Base-by-base conservation (phyloP, 139 green algal species). In the Edaphochlamys debaryana region DNA sequence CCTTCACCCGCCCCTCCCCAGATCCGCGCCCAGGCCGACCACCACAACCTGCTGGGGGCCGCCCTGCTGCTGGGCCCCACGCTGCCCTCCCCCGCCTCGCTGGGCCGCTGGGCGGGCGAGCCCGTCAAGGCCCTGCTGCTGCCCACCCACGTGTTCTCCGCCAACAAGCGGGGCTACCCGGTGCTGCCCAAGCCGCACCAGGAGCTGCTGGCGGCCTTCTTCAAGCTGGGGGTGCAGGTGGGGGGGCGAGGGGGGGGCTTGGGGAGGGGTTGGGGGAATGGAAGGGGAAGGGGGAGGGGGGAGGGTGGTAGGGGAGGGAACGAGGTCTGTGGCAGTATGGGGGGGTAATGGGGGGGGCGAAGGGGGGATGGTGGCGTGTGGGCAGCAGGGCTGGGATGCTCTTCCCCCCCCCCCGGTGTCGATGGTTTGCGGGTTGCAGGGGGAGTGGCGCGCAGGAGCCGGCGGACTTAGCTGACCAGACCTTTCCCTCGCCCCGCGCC, bases 91-190 rank as follows among this genome's bases (percentile, higher is more conserved):
- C 7, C 41, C 62, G 62, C 75, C 62, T 73, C 62, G 7, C 75
- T 82, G 62, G 42, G 4, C 1, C 91, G 95, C 20, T 98, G 94
- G 96, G 62, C 93, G 23, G 97, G 94, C 4, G 97, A 99, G 92
- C 95, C 95, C 2, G 90, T 99, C 20, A 95, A 93, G 71, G 95
- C 94, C 0, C 74, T 97, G 38, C 74, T 98, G 52, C 72, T 99
- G 69, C 92, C 92, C 41, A 96, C 92, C 38, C 67, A 54, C 42
- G 83, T 89, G 19, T 98, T 99, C 79, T 85, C 88, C 45, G 91
- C 90, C 75, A 99, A 99, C 93, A 94, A 94, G 75, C 85, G 90
- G 6, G 95, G 96, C 37, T 98, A 93, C 86, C 96, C 96, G 17
- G 91, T 94, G 13, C 92, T 99, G 38, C 84, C 93, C 56, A 95